Percentiles rank a stretch among this genome's conserved stretches.
Evolutionary conservation across 2,329 filamentous ascomycete species (phyloP).

Genomic region (Curvularia verruculosa): DNA sequence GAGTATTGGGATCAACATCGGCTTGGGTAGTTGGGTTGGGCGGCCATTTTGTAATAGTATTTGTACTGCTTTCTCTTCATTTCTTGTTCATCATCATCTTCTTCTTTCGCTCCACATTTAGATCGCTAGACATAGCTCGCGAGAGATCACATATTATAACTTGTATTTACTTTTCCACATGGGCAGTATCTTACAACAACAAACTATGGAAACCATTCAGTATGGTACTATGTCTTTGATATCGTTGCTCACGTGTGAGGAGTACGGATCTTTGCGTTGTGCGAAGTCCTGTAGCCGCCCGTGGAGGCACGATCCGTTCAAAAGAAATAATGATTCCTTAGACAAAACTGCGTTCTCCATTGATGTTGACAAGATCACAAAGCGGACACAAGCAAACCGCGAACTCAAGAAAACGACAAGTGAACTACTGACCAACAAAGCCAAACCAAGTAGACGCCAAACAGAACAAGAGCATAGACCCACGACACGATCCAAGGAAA

Average conservation of each 20-base stretch:
- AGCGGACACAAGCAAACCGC: too few relatives aligned
- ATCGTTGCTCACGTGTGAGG: background rate
- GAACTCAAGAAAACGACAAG: background rate
- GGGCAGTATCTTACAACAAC: background rate
- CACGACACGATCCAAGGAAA: background rate
- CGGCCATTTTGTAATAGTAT: slow-evolving; percentile 14
- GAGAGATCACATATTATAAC: slow-evolving; percentile 4
- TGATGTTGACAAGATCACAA: background rate
- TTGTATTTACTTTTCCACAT: background rate
- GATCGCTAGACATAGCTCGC: slow-evolving; percentile 7
- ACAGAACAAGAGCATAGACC: background rate
- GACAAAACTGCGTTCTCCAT: background rate
- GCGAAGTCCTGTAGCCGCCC: background rate
- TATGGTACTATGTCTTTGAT: background rate
- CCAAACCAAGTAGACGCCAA: background rate
- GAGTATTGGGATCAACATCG: slow-evolving; percentile 4
- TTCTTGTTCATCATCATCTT: background rate
- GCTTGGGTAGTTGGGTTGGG: background rate
- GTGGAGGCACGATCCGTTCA: background rate
- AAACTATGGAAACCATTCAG: background rate
- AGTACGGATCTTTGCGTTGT: background rate
- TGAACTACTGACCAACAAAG: background rate
- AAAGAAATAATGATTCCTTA: background rate
- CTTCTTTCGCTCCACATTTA: slow-evolving; percentile 1
- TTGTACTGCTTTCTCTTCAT: background rate